These are phyloP conservation scores for Fusarium zealandicum DNA, from an alignment of 2,329 filamentous ascomycete genomes.

Conservation along the genomic window DNA sequence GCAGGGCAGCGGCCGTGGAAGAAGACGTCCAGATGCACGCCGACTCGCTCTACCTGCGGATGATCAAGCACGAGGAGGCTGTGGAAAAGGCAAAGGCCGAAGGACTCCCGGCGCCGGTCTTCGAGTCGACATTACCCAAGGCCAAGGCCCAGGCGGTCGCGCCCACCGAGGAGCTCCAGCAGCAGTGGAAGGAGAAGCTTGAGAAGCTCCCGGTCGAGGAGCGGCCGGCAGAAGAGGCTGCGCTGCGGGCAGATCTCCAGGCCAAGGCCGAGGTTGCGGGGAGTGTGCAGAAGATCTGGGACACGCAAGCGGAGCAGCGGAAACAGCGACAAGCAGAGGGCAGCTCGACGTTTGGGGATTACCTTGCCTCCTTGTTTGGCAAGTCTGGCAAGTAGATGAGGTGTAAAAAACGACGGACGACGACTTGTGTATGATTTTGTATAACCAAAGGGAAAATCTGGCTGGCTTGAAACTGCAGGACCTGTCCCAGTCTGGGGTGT, in stretches of 20 bases:
- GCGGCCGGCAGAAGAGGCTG: constrained; percentile 67
- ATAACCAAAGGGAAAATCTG: constrained; percentile 15
- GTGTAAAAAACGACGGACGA: neutral
- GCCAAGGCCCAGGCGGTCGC: constrained; percentile 35
- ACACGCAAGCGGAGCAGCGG: constrained; percentile 61
- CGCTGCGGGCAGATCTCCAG: constrained; percentile 67
- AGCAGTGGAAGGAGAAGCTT: constrained; percentile 61
- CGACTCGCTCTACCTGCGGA: constrained; percentile 85
- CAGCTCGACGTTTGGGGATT: constrained; percentile 44
- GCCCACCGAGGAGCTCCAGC: constrained; percentile 56
- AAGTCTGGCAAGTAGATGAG: constrained; percentile 38
- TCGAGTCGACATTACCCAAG: constrained; percentile 62
- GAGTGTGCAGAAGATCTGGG: constrained; percentile 55
- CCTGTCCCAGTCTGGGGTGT: neutral
- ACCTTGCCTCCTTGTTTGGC: constrained; percentile 42
- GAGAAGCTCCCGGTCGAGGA: constrained; percentile 66
- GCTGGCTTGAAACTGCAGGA: neutral
- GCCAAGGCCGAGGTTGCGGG: constrained; percentile 68
- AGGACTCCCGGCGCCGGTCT: constrained; percentile 64
- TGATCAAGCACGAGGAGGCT: constrained; percentile 80
- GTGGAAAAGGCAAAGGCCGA: constrained; percentile 73
- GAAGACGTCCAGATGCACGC: constrained; percentile 96
- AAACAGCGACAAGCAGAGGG: constrained; percentile 50
- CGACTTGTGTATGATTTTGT: constrained; percentile 30
- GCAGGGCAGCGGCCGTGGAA: constrained; percentile 71